Base-by-base conservation (phyloP, 371 early-diverging fungal genomes). In the Umbelopsis sp. region DNA sequence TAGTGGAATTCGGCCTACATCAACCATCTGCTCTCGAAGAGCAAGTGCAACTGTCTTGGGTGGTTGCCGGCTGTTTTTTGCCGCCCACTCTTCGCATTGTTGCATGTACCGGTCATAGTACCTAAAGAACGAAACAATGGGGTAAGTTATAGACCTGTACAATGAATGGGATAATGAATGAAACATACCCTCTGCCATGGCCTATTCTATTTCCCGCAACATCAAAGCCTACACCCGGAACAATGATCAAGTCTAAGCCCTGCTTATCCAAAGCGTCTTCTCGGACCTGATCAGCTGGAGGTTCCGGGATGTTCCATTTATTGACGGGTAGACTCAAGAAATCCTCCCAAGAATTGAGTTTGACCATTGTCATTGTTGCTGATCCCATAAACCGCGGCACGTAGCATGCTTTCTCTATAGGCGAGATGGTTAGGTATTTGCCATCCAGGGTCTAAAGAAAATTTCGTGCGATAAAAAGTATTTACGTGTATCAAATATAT, bases 211-310 rank as follows among this genome's bases (percentile, higher is more conserved):
- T 87, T 63, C 83, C 79, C 32, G 77, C 70, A n/a, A 65, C 65
- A 70, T 91, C 92, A 78, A 92, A 92, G 8, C 87, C 90, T 12
- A 92, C 72, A 24, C 87, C 91, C 52, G 91, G 91, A 66, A 91
- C 85, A 52, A 92, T 75, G 50, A 91, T 87, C 64, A 92, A 71
- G 69, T 92, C 91, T 29, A 88, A 70, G 4, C 86, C 86, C 32
- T 74, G 80, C 8, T 72, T 76, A 7, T 87, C 85, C 46, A 87
- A 65, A 22, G 84, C 90, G 65, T 85, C 85, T 69, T 86, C 87
- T 68, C 86, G 74, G 4, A 48, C 48, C 65, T 86, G 75, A 65
- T 87, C 82, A 22, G 75, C 69, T 4, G 70, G 75, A 22, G 92
- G 91, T 50, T 92, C 92, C 11, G 88, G 89, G 63, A 91, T 91